These are phyloP conservation scores for Wickerhamiella australiensis DNA, from an alignment of 805 yeast genomes.

Conservation along the genomic window DNA sequence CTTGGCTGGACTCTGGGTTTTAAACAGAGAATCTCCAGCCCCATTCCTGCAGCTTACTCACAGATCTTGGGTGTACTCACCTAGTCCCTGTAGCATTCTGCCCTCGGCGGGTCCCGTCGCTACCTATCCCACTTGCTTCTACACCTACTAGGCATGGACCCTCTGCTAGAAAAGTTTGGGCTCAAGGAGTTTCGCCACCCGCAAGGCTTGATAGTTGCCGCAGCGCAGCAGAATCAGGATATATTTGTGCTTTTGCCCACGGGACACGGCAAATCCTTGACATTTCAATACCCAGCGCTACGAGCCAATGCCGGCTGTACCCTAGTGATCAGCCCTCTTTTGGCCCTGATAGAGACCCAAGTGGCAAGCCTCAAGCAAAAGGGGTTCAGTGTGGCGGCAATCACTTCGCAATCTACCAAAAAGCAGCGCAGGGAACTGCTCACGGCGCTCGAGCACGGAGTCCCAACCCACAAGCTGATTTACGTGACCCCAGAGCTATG, in stretches of 20 bases:
- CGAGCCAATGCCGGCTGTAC: slow-evolving; percentile 55
- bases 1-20: no score
- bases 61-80: no score
- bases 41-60: no score
- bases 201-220: slow-evolving; percentile 22
- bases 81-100: no score
- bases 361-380: slow-evolving; percentile 59
- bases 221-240: slow-evolving; percentile 45
- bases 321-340: slow-evolving; percentile 81
- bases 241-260: slow-evolving; percentile 95
- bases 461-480: slow-evolving; percentile 72
- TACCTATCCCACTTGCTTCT: background rate
- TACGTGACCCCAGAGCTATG: slow-evolving; percentile 77
- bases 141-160: background rate
- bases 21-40: no score
- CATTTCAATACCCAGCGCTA: slow-evolving; percentile 89
- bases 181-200: slow-evolving; percentile 20
- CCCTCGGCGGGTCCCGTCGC: background rate
- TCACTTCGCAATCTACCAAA: slow-evolving; percentile 59
- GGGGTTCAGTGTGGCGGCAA: slow-evolving; percentile 69
- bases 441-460: slow-evolving; percentile 48
- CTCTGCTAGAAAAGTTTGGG: slow-evolving; percentile 18
- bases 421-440: slow-evolving; percentile 51
- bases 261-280: slow-evolving; percentile 93
- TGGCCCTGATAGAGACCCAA: slow-evolving; percentile 95